Evolutionary conservation across 441 rosid genomes (phyloP).

Genomic region (Gossypium trilobum): DNA sequence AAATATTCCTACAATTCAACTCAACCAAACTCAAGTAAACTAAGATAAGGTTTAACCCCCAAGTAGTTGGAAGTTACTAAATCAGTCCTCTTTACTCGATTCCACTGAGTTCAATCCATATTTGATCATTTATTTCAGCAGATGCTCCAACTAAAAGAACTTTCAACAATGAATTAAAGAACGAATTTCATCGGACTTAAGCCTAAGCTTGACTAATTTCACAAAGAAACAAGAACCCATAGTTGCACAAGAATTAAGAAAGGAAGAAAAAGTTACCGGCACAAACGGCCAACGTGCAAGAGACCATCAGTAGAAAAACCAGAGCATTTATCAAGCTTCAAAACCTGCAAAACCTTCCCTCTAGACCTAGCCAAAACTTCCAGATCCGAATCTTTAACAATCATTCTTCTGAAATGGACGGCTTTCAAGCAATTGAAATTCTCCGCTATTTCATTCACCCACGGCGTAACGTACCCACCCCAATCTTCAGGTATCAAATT

Average conservation of each 20-base stretch:
- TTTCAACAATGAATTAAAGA: too few relatives aligned
- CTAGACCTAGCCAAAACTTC: conserved; percentile 39
- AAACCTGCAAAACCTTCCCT: conserved; percentile 36
- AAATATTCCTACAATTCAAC: background rate
- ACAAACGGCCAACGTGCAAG: conserved; percentile 44
- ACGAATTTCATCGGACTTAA: too few relatives aligned
- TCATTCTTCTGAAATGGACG: conserved; percentile 71
- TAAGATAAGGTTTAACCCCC: background rate
- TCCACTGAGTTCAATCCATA: background rate
- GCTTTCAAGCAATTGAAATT: conserved; percentile 48
- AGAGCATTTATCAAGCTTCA: conserved; percentile 77
- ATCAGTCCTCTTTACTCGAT: background rate
- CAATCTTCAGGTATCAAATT: conserved; percentile 78
- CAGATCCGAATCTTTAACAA: conserved; percentile 68
- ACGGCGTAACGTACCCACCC: conserved; percentile 72
- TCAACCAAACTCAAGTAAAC: background rate
- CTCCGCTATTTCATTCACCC: conserved; percentile 48
- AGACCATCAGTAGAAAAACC: conserved; percentile 82
- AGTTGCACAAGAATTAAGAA: background rate
- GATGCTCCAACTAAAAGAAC: background rate
- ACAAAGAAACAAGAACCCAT: background rate
- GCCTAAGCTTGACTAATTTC: background rate
- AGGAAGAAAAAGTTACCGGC: conserved; percentile 41
- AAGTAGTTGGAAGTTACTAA: background rate
- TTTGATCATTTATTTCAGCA: background rate